A percentile compares a stretch with the other conserved stretches of the same genome.
phyloP scores from a whole-genome alignment of 306 rosid species.

The Phaseolus lunatus region DNA sequence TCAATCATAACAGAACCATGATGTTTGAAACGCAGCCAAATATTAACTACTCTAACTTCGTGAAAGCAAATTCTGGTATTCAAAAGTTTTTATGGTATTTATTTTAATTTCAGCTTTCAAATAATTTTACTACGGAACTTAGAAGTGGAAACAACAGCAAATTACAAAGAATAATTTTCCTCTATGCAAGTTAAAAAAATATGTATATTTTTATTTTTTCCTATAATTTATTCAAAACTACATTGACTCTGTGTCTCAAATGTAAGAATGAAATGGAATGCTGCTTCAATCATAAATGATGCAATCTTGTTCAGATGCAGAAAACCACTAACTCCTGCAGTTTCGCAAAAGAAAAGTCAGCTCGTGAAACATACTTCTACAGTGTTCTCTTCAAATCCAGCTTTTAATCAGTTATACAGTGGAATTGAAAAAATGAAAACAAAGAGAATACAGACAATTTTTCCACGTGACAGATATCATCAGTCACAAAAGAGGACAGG shows the following conservation, averaged over 20 bases:
- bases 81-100: background rate
- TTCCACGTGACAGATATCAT: background rate
- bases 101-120: background rate
- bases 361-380: background rate
- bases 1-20: conserved; percentile 4
- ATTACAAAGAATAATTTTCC: background rate
- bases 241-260: background rate
- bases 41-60: conserved; percentile 10
- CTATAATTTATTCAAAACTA: conserved; percentile 1
- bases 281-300: conserved; percentile 1
- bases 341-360: conserved; percentile 4
- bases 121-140: conserved; percentile 1
- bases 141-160: background rate
- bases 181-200: background rate
- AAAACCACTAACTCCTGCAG: conserved; percentile 21
- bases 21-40: background rate
- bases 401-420: background rate
- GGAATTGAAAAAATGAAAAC: conserved; percentile 22
- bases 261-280: conserved; percentile 4
- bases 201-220: background rate
- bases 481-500: background rate
- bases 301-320: background rate
- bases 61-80: background rate
- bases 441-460: background rate
- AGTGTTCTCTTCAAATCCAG: conserved; percentile 17